These are phyloP conservation scores for Calonectria hawksworthii DNA, from an alignment of 2,329 filamentous ascomycete genomes.

Conservation along the genomic window DNA sequence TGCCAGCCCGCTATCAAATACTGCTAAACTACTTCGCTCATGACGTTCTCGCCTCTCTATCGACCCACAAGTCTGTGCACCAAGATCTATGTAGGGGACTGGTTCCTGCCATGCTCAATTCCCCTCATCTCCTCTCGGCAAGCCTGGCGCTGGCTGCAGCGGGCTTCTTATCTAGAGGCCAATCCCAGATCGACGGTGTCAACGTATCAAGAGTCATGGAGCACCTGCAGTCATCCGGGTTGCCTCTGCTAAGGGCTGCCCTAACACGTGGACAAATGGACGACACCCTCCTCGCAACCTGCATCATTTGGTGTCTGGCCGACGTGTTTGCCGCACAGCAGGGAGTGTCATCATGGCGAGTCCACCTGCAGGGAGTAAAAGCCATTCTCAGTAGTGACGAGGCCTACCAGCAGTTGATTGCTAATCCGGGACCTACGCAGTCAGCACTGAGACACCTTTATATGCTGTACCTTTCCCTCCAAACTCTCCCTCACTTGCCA, in stretches of 20 bases:
- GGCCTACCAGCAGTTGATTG: constrained; percentile 5
- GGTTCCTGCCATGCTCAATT: constrained; percentile 43
- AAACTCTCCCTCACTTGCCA: constrained; percentile 45
- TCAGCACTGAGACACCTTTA: constrained; percentile 46
- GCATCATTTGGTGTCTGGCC: constrained; percentile 48
- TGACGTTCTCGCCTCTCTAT: constrained; percentile 44
- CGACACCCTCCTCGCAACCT: constrained; percentile 45
- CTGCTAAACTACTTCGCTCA: constrained; percentile 44
- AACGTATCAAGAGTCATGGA: constrained; percentile 35
- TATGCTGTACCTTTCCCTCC: constrained; percentile 45
- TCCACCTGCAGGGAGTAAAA: constrained; percentile 45
- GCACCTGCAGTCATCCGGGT: constrained; percentile 43
- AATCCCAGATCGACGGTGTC: constrained; percentile 40
- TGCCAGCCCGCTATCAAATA: constrained; percentile 40
- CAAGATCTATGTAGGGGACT: constrained; percentile 43
- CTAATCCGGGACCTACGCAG: not conserved
- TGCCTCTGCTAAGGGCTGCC: constrained; percentile 41
- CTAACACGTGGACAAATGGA: constrained; percentile 37
- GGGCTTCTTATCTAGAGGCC: constrained; percentile 42
- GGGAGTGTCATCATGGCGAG: constrained; percentile 40
- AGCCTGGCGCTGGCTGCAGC: constrained; percentile 45
- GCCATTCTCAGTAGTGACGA: constrained; percentile 34
- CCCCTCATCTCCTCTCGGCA: constrained; percentile 45
- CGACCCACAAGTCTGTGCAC: constrained; percentile 45
- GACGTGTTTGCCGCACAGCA: constrained; percentile 44